Conservation (phyloP, 169 alveolate species). For the Plasmodium fragile region DNA sequence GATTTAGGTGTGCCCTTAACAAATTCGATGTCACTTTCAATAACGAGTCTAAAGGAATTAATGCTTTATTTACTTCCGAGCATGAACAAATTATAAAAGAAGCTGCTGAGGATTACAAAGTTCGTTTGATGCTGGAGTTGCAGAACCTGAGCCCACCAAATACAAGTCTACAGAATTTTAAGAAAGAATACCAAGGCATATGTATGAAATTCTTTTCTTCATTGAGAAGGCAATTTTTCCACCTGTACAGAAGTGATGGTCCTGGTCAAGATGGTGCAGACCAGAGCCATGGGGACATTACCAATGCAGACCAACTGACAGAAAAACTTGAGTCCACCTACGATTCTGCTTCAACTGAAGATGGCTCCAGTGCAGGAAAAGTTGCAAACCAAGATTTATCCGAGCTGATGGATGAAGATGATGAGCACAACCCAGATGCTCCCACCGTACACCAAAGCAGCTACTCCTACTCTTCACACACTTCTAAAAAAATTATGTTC, state of each 20-base stretch:
- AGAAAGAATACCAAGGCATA: neutral
- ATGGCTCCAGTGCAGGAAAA: neutral
- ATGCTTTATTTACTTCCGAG: neutral
- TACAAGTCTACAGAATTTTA: neutral
- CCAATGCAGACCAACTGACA: neutral
- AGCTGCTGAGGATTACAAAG: slow-evolving; percentile 20
- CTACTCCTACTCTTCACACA: slow-evolving; percentile 9
- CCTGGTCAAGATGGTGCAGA: neutral
- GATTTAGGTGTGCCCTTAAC: slow-evolving; percentile 14
- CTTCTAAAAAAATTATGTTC: neutral
- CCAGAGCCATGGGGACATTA: neutral
- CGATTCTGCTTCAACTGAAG: neutral
- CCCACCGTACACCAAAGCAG: neutral
- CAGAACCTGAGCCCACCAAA: neutral
- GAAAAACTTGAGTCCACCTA: neutral
- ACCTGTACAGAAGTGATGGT: slow-evolving; percentile 5
- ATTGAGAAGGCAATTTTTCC: slow-evolving; percentile 22
- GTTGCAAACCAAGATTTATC: neutral
- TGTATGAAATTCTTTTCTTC: neutral
- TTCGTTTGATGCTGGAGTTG: neutral
- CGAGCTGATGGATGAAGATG: neutral
- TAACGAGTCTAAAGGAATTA: neutral
- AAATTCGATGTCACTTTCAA: slow-evolving; percentile 18
- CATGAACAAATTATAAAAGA: slow-evolving; percentile 9
- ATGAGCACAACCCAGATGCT: neutral